phyloP scores from a whole-genome alignment of 371 early-diverging fungal species.

The Mucor plumbeus region DNA sequence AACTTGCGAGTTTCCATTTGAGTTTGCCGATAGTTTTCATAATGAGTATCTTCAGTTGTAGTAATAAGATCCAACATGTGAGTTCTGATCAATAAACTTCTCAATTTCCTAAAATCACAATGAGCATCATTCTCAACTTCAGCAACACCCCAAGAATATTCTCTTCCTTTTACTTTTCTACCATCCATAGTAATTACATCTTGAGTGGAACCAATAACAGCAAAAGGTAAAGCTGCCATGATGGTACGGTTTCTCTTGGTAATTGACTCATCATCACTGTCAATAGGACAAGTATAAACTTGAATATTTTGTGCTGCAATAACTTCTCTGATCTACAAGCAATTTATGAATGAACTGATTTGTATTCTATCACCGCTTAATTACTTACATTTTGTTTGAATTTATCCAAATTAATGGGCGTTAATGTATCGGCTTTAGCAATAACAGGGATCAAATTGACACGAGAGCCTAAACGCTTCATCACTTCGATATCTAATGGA shows the following conservation, averaged over 20 bases:
- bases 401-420: slow-evolving; percentile 77
- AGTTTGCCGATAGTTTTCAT: slow-evolving; percentile 86
- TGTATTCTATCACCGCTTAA: not conserved
- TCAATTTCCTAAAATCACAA: slow-evolving; percentile 94
- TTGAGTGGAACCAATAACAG: slow-evolving; percentile 91
- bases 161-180: slow-evolving; percentile 83
- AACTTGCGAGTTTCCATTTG: slow-evolving; percentile 87
- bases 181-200: slow-evolving; percentile 84
- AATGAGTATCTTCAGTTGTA: slow-evolving; percentile 91
- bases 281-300: slow-evolving; percentile 83
- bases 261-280: slow-evolving; percentile 86
- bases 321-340: slow-evolving; percentile 75
- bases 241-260: slow-evolving; percentile 85
- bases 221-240: slow-evolving; percentile 92
- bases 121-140: slow-evolving; percentile 92
- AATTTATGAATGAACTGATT: not conserved
- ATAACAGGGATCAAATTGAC: slow-evolving; percentile 94
- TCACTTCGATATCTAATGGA: slow-evolving; percentile 87
- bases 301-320: slow-evolving; percentile 81
- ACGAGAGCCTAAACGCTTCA: slow-evolving; percentile 84
- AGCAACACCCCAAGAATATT: slow-evolving; percentile 95
- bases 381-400: slow-evolving; percentile 79
- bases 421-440: slow-evolving; percentile 93
- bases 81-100: slow-evolving; percentile 90
- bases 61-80: slow-evolving; percentile 95